These are phyloP conservation scores for Paecilomyces sp. DNA, from an alignment of 2,329 filamentous ascomycete genomes.

Conservation along the genomic window DNA sequence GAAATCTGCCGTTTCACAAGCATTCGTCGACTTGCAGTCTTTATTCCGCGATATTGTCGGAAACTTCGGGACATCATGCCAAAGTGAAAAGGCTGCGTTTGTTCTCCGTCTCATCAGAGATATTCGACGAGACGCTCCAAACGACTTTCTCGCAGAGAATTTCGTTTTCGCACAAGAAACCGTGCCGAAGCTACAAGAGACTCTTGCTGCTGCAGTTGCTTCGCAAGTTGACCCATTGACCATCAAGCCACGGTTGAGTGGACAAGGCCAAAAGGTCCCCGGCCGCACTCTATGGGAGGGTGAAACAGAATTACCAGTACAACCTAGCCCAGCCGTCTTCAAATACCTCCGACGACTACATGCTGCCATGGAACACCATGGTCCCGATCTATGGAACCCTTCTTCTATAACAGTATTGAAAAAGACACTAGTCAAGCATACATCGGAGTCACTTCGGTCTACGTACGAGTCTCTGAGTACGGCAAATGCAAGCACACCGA, in stretches of 20 bases:
- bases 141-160: constrained; percentile 32
- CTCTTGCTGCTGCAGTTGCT: constrained; percentile 51
- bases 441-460: constrained; percentile 30
- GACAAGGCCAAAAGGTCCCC: constrained; percentile 43
- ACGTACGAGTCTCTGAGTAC: constrained; percentile 15
- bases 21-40: constrained; percentile 49
- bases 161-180: constrained; percentile 52
- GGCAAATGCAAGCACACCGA: neutral
- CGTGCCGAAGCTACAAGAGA: constrained; percentile 58
- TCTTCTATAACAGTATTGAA: constrained; percentile 60
- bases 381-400: constrained; percentile 75
- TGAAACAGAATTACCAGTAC: constrained; percentile 63
- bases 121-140: constrained; percentile 60
- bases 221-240: constrained; percentile 36
- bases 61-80: constrained; percentile 38
- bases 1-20: constrained; percentile 47
- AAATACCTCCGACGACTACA: constrained; percentile 61
- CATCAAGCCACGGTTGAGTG: constrained; percentile 35
- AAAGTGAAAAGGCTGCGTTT: constrained; percentile 52
- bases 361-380: constrained; percentile 60
- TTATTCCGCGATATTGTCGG: constrained; percentile 37
- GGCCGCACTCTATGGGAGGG: constrained; percentile 75
- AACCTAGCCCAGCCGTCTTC: constrained; percentile 70
- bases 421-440: constrained; percentile 41
- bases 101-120: constrained; percentile 68